phyloP scores from a whole-genome alignment of 2,329 filamentous ascomycete genomes.

The Fusarium bulbicola region DNA sequence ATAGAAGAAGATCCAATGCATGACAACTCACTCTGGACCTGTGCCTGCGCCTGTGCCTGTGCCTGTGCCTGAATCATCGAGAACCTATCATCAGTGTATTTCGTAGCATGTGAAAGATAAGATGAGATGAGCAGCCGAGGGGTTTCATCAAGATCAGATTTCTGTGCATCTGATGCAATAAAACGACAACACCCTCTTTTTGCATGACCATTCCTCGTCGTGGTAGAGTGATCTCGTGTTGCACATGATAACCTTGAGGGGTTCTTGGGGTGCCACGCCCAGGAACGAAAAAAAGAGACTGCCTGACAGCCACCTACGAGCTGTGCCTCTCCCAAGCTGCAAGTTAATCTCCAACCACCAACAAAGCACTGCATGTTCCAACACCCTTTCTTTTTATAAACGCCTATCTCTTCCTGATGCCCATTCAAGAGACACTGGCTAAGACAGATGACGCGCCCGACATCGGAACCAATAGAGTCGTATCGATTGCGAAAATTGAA shows the following conservation, averaged over 20 bases:
- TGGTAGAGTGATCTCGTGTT: slow-evolving; percentile 22
- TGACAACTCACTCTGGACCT: background rate
- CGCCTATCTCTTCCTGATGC: background rate
- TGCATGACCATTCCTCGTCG: slow-evolving; percentile 10
- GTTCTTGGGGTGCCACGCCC: slow-evolving; percentile 18
- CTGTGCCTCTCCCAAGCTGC: slow-evolving; percentile 10
- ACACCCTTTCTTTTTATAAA: slow-evolving; percentile 11
- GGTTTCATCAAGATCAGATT: slow-evolving; percentile 5
- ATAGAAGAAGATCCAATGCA: background rate
- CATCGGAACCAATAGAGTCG: slow-evolving; percentile 12
- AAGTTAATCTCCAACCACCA: slow-evolving; percentile 15
- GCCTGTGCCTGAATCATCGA: slow-evolving; percentile 4
- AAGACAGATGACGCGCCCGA: slow-evolving; percentile 11
- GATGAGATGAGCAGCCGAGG: slow-evolving; percentile 4
- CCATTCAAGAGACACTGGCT: background rate
- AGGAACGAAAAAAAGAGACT: slow-evolving; percentile 12
- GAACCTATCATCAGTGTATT: background rate
- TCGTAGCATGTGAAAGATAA: slow-evolving; percentile 24
- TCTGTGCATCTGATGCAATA: slow-evolving; percentile 3
- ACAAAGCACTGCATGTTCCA: background rate
- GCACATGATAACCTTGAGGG: slow-evolving; percentile 3
- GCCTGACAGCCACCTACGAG: slow-evolving; percentile 4
- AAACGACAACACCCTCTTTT: slow-evolving; percentile 1
- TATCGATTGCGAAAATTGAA: slow-evolving; percentile 18
- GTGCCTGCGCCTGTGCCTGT: slow-evolving; percentile 9